phyloP scores from a whole-genome alignment of 2,329 filamentous ascomycete genomes.

The Plectosphaerella cucumerina region DNA sequence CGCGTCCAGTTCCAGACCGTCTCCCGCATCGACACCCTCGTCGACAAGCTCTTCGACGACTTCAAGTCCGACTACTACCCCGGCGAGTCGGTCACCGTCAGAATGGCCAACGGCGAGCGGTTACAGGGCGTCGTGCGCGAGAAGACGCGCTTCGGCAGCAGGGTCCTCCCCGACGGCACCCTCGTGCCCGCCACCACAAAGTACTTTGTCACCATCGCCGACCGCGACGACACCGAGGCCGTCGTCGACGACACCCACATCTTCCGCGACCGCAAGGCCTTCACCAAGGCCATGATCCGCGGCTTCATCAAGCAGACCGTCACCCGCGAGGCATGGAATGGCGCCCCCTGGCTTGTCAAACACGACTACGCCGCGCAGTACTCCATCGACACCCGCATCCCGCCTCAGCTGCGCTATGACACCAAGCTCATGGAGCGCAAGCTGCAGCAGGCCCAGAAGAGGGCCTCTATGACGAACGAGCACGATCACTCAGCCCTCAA shows the following conservation, averaged over 20 bases:
- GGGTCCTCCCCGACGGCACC: conserved; percentile 62
- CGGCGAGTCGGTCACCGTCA: conserved; percentile 75
- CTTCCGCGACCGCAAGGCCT: conserved; percentile 81
- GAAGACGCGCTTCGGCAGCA: conserved; percentile 71
- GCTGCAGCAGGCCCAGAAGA: conserved; percentile 63
- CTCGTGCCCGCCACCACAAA: conserved; percentile 68
- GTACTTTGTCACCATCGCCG: conserved; percentile 75
- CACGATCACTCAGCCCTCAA: conserved; percentile 20
- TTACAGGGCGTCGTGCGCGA: conserved; percentile 75
- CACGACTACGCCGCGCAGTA: conserved; percentile 77
- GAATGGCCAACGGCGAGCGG: conserved; percentile 64
- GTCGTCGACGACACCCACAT: conserved; percentile 80
- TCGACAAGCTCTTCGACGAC: conserved; percentile 66
- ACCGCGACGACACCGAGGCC: conserved; percentile 65
- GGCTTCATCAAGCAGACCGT: conserved; percentile 95
- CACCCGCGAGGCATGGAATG: conserved; percentile 86
- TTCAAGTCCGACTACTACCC: conserved; percentile 91
- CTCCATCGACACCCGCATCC: conserved; percentile 82
- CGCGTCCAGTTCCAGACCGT: conserved; percentile 88
- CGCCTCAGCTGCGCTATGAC: conserved; percentile 76
- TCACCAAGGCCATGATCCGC: conserved; percentile 89
- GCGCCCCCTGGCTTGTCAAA: conserved; percentile 96
- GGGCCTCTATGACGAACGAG: conserved; percentile 32
- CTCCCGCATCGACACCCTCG: conserved; percentile 80
- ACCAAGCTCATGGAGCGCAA: conserved; percentile 75